Percentiles rank a stretch among this genome's conserved stretches.
Conservation (phyloP, 345 rosid species). For the Euphorbia lathyris region DNA sequence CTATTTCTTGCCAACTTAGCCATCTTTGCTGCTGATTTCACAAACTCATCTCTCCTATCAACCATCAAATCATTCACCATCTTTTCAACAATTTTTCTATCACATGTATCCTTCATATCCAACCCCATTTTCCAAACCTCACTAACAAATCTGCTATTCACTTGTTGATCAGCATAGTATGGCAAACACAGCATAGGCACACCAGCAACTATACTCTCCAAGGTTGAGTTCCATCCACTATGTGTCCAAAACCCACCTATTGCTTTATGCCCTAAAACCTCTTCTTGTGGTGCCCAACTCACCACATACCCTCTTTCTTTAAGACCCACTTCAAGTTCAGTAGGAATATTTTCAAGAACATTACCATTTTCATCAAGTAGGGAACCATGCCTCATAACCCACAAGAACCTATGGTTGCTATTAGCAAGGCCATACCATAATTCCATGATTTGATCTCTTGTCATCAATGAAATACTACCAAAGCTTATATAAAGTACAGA, state of each 20-base stretch:
- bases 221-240: slow-evolving; percentile 73
- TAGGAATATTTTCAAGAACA: not conserved
- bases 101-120: slow-evolving; percentile 63
- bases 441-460: not conserved
- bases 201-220: slow-evolving; percentile 35
- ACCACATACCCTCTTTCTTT: slow-evolving; percentile 23
- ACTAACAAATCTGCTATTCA: slow-evolving; percentile 53
- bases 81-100: slow-evolving; percentile 42
- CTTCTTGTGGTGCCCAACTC: slow-evolving; percentile 43
- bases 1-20: slow-evolving; percentile 25
- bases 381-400: slow-evolving; percentile 34
- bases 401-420: slow-evolving; percentile 38
- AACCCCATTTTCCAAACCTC: slow-evolving; percentile 60
- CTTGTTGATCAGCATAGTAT: slow-evolving; percentile 47
- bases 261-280: slow-evolving; percentile 46
- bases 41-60: slow-evolving; percentile 39
- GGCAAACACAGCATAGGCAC: not conserved
- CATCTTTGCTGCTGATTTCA: not conserved
- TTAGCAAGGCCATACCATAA: slow-evolving; percentile 13
- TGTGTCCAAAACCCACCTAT: slow-evolving; percentile 62
- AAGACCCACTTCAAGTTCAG: slow-evolving; percentile 23
- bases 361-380: not conserved
- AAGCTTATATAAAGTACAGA: slow-evolving; percentile 48
- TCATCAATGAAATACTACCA: slow-evolving; percentile 31
- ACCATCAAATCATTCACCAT: slow-evolving; percentile 58